Conservation (phyloP, 2,329 filamentous ascomycete species). For the Fusarium albidum region DNA sequence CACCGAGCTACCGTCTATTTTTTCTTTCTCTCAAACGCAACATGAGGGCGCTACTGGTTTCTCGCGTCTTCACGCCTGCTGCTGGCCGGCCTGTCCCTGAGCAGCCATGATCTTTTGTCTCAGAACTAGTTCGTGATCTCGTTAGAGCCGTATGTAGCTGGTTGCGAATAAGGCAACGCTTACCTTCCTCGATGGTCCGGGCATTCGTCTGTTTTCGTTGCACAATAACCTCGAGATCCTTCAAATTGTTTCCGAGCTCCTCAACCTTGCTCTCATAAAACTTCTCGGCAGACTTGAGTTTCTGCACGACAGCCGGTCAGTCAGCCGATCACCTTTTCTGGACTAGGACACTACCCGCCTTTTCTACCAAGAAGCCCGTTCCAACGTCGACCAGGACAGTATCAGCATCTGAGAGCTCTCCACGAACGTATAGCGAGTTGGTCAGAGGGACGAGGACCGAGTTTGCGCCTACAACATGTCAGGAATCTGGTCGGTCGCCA, state of each 20-base stretch:
- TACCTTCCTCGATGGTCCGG: conserved; percentile 88
- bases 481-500: conserved; percentile 2
- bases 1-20: conserved; percentile 10
- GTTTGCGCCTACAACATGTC: conserved; percentile 47
- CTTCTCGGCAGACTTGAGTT: conserved; percentile 59
- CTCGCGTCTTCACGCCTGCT: conserved; percentile 27
- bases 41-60: neutral
- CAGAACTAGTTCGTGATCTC: conserved; percentile 44
- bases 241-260: conserved; percentile 61
- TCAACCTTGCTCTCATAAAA: conserved; percentile 67
- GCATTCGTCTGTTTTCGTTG: conserved; percentile 83
- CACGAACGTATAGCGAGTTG: conserved; percentile 92
- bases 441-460: conserved; percentile 91
- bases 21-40: neutral
- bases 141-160: conserved; percentile 49
- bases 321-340: conserved; percentile 8
- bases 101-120: conserved; percentile 55
- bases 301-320: conserved; percentile 46
- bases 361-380: conserved; percentile 94
- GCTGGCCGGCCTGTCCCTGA: conserved; percentile 38
- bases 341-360: conserved; percentile 58
- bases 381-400: conserved; percentile 91
- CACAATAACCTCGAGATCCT: conserved; percentile 65
- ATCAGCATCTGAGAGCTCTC: conserved; percentile 75
- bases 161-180: conserved; percentile 15